Evolutionary conservation across 805 yeast species (phyloP).

Genomic region (Barnettozyma sucrosica): DNA sequence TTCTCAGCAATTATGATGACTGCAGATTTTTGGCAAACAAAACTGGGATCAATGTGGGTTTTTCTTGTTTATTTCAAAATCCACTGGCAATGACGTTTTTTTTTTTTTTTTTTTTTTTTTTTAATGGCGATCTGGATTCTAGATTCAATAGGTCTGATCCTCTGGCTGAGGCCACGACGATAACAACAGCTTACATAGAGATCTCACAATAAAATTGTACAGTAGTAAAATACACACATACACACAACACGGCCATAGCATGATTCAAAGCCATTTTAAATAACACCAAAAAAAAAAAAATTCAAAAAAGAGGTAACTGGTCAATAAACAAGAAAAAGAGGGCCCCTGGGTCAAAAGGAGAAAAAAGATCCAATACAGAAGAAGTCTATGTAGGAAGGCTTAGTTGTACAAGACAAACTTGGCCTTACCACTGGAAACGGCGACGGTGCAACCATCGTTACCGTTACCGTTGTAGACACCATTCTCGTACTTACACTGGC

Average conservation of each 20-base stretch:
- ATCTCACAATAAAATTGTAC: background rate
- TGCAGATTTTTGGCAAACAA: background rate
- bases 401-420: conserved; percentile 50
- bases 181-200: background rate
- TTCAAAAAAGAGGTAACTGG: background rate
- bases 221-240: background rate
- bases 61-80: background rate
- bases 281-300: background rate
- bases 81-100: background rate
- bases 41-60: background rate
- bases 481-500: conserved; percentile 27
- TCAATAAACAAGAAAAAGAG: conserved; percentile 1
- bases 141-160: background rate
- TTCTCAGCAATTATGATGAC: background rate
- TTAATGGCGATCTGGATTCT: background rate
- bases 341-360: background rate
- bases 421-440: conserved; percentile 54
- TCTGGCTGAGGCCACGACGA: too few relatives aligned
- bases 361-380: background rate
- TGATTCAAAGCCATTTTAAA: background rate
- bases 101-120: conserved; percentile 1
- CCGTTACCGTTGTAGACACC: conserved; percentile 38
- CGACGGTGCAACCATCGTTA: conserved; percentile 75
- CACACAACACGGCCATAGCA: background rate
- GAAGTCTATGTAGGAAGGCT: background rate